A percentile compares a stretch with the other conserved stretches of the same genome.
Conservation (phyloP, 257 asterid genomes). For the Parsonsia alboflavescens region DNA sequence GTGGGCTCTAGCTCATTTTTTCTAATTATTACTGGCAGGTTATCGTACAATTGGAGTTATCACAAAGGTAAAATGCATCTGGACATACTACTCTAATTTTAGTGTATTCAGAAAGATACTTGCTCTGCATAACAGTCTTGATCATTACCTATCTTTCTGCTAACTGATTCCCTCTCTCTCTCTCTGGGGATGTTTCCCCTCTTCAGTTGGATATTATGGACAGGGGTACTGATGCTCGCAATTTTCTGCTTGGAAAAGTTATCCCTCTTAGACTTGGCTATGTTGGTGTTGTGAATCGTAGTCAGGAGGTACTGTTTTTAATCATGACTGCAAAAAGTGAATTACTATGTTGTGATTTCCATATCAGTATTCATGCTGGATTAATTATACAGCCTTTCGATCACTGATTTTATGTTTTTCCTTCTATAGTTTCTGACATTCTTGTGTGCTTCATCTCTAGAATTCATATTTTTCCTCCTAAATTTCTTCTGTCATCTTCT, state of each 20-base stretch:
- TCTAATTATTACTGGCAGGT: constrained; percentile 50
- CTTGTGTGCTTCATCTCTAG: neutral
- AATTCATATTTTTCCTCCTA: neutral
- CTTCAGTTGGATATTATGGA: constrained; percentile 98
- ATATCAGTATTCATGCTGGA: neutral
- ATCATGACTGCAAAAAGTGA: neutral
- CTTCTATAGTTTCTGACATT: neutral
- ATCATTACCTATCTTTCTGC: neutral
- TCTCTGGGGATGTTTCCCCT: constrained; percentile 17
- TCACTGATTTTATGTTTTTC: too few species aligned
- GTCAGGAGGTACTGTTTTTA: constrained; percentile 71
- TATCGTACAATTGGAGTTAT: constrained; percentile 90
- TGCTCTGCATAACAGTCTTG: neutral
- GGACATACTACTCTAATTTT: neutral
- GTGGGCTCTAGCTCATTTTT: constrained; percentile 23
- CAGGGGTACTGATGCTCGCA: constrained; percentile 92
- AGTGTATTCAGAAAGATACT: neutral
- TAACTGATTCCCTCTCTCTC: neutral
- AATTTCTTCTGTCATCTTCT: neutral
- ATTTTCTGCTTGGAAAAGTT: constrained; percentile 91
- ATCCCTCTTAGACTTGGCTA: constrained; percentile 96
- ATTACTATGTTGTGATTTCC: neutral
- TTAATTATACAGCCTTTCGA: neutral
- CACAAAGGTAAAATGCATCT: constrained; percentile 55
- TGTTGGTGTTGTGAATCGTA: constrained; percentile 93